Evolutionary conservation across 192 early-diverging fungal genomes (phyloP).

Genomic region (Rhizophagus prolifer): DNA sequence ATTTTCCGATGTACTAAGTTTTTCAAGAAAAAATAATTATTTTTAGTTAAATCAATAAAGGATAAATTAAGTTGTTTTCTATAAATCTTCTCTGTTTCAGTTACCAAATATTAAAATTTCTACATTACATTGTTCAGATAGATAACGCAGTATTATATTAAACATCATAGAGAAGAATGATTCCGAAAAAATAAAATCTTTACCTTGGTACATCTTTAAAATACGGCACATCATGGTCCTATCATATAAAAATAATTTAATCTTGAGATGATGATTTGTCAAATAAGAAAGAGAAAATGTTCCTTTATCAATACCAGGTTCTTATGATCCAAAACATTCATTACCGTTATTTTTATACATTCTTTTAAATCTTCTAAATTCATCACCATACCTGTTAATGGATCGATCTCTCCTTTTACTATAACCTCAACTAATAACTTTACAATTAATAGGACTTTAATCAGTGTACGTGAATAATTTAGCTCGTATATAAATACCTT

Average conservation of each 20-base stretch:
- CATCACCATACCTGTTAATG: slow-evolving; percentile 84
- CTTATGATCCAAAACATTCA: slow-evolving; percentile 83
- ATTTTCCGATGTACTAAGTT: background rate
- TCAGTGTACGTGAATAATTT: background rate
- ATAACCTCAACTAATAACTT: slow-evolving; percentile 61
- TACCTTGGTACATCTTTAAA: slow-evolving; percentile 68
- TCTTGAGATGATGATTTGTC: background rate
- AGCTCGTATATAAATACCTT: slow-evolving; percentile 45
- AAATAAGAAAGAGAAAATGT: background rate
- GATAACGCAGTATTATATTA: background rate
- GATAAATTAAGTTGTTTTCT: background rate
- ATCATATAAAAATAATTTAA: background rate
- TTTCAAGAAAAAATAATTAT: background rate
- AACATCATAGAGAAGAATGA: background rate
- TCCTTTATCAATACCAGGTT: slow-evolving; percentile 59
- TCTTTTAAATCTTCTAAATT: slow-evolving; percentile 80
- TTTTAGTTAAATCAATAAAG: background rate
- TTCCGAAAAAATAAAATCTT: too few relatives aligned
- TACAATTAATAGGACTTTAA: background rate
- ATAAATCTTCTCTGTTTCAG: background rate
- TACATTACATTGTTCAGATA: background rate
- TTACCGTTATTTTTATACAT: slow-evolving; percentile 67
- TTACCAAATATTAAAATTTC: background rate
- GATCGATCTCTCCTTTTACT: slow-evolving; percentile 72
- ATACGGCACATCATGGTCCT: slow-evolving; percentile 81